These are phyloP conservation scores for Leccinum insolens DNA, from an alignment of 1,284 basidiomycete species.

Conservation along the genomic window DNA sequence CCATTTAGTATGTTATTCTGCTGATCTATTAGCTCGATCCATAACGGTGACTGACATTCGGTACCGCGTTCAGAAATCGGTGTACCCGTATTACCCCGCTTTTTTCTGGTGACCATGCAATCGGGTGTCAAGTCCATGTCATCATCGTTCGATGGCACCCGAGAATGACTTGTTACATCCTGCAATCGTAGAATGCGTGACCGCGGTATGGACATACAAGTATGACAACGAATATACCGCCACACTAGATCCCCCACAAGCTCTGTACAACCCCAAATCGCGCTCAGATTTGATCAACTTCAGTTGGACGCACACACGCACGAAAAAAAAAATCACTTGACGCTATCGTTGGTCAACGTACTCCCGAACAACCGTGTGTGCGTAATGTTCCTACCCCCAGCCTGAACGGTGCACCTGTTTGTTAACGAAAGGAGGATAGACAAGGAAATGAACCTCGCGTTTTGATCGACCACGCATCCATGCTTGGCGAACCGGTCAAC, in stretches of 20 bases:
- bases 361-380: slow-evolving; percentile 39
- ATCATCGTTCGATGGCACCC: slow-evolving; percentile 68
- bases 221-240: slow-evolving; percentile 77
- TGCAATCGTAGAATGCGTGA: slow-evolving; percentile 64
- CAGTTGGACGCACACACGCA: slow-evolving; percentile 62
- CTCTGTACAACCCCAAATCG: slow-evolving; percentile 26
- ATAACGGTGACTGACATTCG: slow-evolving; percentile 12
- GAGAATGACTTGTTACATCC: slow-evolving; percentile 60
- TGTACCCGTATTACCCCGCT: slow-evolving; percentile 74
- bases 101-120: slow-evolving; percentile 78
- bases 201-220: slow-evolving; percentile 72
- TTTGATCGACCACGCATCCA: slow-evolving; percentile 55
- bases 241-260: slow-evolving; percentile 61
- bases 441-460: slow-evolving; percentile 64
- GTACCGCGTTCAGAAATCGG: slow-evolving; percentile 59
- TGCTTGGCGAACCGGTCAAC: slow-evolving; percentile 79
- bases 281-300: slow-evolving; percentile 67
- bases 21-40: neutral
- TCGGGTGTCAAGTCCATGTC: slow-evolving; percentile 81
- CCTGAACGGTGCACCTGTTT: slow-evolving; percentile 33
- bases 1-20: slow-evolving; percentile 62
- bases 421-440: slow-evolving; percentile 47
- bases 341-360: slow-evolving; percentile 51
- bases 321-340: slow-evolving; percentile 68
- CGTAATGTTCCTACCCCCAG: slow-evolving; percentile 44